phyloP scores from a whole-genome alignment of 305 asterid species.

The Solanum hybrid region DNA sequence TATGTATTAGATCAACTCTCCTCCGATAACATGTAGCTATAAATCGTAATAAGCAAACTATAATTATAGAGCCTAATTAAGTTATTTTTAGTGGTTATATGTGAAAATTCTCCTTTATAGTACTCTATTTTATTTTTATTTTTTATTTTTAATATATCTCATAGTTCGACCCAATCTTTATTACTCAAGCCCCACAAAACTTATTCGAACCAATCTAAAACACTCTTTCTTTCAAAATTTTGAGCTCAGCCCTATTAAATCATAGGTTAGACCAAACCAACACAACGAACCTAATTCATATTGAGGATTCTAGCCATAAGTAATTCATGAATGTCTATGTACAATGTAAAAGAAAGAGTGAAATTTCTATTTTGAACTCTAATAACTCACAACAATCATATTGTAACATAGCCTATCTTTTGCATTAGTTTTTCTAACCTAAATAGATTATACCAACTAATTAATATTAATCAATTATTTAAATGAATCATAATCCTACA shows the following conservation, averaged over 20 bases:
- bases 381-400: not conserved
- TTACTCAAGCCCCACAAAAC: not conserved
- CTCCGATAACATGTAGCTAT: too few species aligned
- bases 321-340: not conserved
- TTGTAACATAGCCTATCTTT: not conserved
- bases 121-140: too few species aligned
- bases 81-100: too few species aligned
- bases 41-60: too few species aligned
- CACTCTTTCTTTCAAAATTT: not conserved
- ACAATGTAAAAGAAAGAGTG: not conserved
- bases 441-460: not conserved
- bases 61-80: too few species aligned
- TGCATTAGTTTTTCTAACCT: not conserved
- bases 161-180: too few species aligned
- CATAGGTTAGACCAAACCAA: not conserved
- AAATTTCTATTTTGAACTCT: not conserved
- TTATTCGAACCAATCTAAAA: not conserved
- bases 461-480: not conserved
- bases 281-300: not conserved
- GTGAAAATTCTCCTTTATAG: too few species aligned
- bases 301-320: not conserved
- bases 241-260: not conserved
- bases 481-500: not conserved
- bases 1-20: not conserved
- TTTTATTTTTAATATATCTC: too few species aligned